phyloP scores from a whole-genome alignment of 169 alveolate species.

The Fabrea salina region DNA sequence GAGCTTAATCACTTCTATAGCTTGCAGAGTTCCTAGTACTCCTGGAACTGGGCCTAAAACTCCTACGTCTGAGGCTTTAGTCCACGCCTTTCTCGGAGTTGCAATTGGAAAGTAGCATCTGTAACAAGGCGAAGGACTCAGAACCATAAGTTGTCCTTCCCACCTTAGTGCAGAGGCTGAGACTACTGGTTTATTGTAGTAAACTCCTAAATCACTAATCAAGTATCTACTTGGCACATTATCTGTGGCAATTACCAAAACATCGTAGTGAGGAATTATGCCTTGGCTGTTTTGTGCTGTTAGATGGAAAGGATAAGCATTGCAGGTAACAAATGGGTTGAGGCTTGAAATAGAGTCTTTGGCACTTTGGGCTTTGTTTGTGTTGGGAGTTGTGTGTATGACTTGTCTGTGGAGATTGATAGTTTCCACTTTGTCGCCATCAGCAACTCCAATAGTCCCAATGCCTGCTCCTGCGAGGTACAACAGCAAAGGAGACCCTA shows the following conservation, averaged over 20 bases:
- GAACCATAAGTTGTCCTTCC: constrained; percentile 89
- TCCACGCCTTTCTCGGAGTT: constrained; percentile 64
- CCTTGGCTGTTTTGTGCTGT: constrained; percentile 68
- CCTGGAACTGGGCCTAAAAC: constrained; percentile 88
- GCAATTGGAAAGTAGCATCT: constrained; percentile 87
- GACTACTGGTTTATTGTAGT: constrained; percentile 78
- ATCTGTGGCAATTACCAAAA: constrained; percentile 86
- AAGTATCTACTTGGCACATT: constrained; percentile 85
- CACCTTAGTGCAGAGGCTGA: constrained; percentile 85
- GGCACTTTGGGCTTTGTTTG: constrained; percentile 80
- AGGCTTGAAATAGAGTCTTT: constrained; percentile 57
- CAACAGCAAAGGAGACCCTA: constrained; percentile 94
- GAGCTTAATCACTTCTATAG: constrained; percentile 79
- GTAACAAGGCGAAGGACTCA: constrained; percentile 83
- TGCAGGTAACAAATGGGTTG: constrained; percentile 74
- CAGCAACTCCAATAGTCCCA: constrained; percentile 89
- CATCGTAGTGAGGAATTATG: constrained; percentile 79
- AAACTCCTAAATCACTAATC: constrained; percentile 84
- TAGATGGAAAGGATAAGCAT: constrained; percentile 59
- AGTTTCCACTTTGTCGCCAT: constrained; percentile 81
- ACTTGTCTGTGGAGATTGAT: constrained; percentile 85
- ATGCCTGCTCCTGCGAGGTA: constrained; percentile 97
- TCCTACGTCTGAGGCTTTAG: constrained; percentile 81
- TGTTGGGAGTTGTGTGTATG: constrained; percentile 69
- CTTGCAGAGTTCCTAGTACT: constrained; percentile 82